These are phyloP conservation scores for Bombardia bombarda DNA, from an alignment of 495 filamentous ascomycete species.

Conservation along the genomic window DNA sequence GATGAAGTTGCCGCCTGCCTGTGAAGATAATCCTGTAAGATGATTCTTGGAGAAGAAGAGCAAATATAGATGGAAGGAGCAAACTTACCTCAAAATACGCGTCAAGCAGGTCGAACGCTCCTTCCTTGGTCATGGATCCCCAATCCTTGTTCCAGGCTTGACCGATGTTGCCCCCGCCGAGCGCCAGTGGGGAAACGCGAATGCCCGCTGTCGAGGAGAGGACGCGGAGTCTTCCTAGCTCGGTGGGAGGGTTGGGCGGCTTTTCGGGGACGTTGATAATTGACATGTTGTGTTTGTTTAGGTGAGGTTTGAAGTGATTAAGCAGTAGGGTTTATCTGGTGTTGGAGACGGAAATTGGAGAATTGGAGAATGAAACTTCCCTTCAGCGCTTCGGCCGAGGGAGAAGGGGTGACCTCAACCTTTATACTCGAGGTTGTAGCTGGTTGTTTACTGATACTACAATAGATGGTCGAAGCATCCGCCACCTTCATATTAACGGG, in stretches of 20 bases:
- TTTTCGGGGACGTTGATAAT: background rate
- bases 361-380: no score
- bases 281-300: no score
- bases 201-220: conserved; percentile 51
- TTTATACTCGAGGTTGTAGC: no score
- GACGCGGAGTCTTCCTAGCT: conserved; percentile 49
- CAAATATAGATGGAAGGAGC: background rate
- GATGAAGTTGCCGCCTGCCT: conserved; percentile 54
- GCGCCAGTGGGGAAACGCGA: conserved; percentile 50
- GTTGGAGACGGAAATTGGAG: no score
- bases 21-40: background rate
- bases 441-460: no score
- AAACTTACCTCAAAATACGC: conserved; percentile 6
- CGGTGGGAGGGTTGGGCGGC: conserved; percentile 29
- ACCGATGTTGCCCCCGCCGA: conserved; percentile 57
- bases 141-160: conserved; percentile 18
- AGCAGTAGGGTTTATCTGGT: no score
- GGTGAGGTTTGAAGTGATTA: no score
- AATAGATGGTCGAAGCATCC: no score
- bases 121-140: conserved; percentile 8
- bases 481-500: no score
- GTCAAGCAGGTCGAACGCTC: conserved; percentile 7
- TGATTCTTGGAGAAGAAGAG: no score
- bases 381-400: no score
- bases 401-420: no score